Evolutionary conservation across 768 basidiomycete species (phyloP).

Genomic region (Termitomyces sp.): DNA sequence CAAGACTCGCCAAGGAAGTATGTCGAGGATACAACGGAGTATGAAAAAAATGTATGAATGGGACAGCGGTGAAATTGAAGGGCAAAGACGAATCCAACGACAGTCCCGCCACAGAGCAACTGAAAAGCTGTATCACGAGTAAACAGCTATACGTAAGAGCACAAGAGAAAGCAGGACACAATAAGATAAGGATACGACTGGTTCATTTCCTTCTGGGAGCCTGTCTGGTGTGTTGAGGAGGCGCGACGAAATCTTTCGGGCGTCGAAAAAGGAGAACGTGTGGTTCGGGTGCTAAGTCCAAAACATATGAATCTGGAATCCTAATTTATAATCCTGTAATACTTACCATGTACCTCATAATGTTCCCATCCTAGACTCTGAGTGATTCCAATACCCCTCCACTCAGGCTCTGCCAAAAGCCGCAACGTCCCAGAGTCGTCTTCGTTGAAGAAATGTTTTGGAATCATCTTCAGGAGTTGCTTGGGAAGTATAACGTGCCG

Average conservation of each 20-base stretch:
- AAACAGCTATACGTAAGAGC: slow-evolving; percentile 5
- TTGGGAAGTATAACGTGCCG: slow-evolving; percentile 97
- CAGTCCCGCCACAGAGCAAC: slow-evolving; percentile 3
- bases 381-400: slow-evolving; percentile 94
- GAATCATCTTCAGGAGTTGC: slow-evolving; percentile 88
- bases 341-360: slow-evolving; percentile 90
- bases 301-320: slow-evolving; percentile 1
- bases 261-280: slow-evolving; percentile 94
- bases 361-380: slow-evolving; percentile 98
- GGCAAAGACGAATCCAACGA: background rate
- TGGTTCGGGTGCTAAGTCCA: slow-evolving; percentile 71
- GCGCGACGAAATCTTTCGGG: slow-evolving; percentile 57
- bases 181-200: background rate
- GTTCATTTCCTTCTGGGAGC: slow-evolving; percentile 36
- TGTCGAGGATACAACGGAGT: background rate
- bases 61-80: background rate
- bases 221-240: slow-evolving; percentile 37
- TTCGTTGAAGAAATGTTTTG: slow-evolving; percentile 76
- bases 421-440: slow-evolving; percentile 74
- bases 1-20: background rate
- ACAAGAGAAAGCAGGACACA: background rate
- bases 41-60: background rate
- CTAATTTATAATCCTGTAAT: background rate
- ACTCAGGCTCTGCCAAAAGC: slow-evolving; percentile 81
- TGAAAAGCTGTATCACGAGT: slow-evolving; percentile 1